These are phyloP conservation scores for Truncatella angustata DNA, from an alignment of 2,329 filamentous ascomycete species.

Conservation along the genomic window DNA sequence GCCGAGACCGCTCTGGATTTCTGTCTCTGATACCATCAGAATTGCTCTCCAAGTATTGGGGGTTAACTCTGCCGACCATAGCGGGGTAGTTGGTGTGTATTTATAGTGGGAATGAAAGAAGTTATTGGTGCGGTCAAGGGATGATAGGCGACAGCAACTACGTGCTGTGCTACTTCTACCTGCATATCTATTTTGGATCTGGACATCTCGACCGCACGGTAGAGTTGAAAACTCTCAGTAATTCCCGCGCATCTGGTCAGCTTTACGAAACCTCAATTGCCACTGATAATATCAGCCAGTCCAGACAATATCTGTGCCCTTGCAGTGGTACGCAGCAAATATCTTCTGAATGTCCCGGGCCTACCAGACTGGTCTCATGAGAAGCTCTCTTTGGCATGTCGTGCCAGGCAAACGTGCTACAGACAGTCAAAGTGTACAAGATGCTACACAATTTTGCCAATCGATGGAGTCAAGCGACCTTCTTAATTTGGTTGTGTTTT, in stretches of 20 bases:
- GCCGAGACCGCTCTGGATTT: conserved; percentile 1
- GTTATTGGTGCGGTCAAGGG: background rate
- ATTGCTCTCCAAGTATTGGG: background rate
- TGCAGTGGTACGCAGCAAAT: background rate
- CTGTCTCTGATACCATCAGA: background rate
- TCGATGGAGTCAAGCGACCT: background rate
- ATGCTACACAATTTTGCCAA: too few species aligned
- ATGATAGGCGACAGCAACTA: too few species aligned
- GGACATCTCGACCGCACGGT: too few species aligned
- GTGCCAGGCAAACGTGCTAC: too few species aligned
- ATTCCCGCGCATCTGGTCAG: too few species aligned
- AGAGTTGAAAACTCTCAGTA: too few species aligned
- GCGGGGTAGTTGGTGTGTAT: background rate
- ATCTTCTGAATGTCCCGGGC: too few species aligned
- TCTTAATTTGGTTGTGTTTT: background rate
- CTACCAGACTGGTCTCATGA: too few species aligned
- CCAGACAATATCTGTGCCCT: background rate
- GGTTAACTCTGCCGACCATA: background rate
- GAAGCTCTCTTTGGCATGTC: background rate
- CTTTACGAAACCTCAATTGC: background rate
- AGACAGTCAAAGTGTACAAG: too few species aligned
- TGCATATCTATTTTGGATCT: too few species aligned
- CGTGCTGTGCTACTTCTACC: too few species aligned
- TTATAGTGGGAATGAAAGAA: background rate
- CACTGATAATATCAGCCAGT: background rate